Base-by-base conservation (phyloP, 2,329 filamentous ascomycete genomes). In the Verticillium nonalfalfae region DNA sequence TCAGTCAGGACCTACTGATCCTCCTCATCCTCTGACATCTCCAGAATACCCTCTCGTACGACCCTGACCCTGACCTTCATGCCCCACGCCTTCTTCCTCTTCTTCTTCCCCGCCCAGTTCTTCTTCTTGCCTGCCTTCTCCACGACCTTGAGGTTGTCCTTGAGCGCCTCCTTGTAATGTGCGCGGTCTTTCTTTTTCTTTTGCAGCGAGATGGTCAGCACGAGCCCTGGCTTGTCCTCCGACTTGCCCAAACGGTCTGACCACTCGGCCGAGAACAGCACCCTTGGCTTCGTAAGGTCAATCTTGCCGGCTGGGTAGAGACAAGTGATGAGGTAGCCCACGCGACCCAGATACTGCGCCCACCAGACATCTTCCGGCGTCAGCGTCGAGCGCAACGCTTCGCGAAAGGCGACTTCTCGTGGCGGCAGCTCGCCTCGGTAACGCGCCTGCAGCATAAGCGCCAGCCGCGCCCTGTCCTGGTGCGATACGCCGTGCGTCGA, bases 351-450 rank as follows among this genome's bases (percentile, higher is more conserved):
- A 68, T 88, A 90, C 59, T 78, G 79, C 60, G 83, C 81, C 87
- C 87, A 90, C 86, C 87, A 90, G 11, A 81, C 76, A 61, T 82
- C 78, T 65, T 81, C 79, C 0, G 76, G 71, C 0, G 81, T 82
- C 2, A 88, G 71, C 3, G 89, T 76, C 39, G 75, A 73, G 45
- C 80, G 74, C 36, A 90, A 75, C 4, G 80, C 77, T 1, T 74
- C 69, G 36, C 84, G 82, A 66, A 88, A 86, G 4, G 76, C 71
- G 9, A 79, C 69, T 66, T 90, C 87, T 0, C 78, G 78, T 0
- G 85, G 83, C 2, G 83, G 81, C 1, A 90, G 78, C 52, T 86
- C 82, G 6, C 85, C 86, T 3, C 83, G 83, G 73, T 87, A 89
- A 56, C 87, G 77, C 60, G 87, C 85, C 66, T 85, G 87, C 0